Evolutionary conservation across 768 basidiomycete genomes (phyloP).

Genomic region (Psilocybe sp.): DNA sequence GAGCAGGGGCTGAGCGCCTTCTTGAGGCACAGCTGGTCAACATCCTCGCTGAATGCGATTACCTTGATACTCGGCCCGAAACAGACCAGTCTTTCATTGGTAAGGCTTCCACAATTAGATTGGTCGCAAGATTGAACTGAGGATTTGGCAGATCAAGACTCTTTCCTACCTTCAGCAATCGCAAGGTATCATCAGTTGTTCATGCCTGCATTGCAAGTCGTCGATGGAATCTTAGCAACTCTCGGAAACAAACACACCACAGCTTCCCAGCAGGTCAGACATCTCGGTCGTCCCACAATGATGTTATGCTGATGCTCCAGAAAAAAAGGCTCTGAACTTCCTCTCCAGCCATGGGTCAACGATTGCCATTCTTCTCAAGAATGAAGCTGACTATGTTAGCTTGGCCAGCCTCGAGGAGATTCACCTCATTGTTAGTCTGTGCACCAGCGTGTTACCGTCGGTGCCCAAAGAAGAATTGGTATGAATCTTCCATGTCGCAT

Average conservation of each 20-base stretch:
- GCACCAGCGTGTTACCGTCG: constrained; percentile 63
- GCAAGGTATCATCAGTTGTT: constrained; percentile 90
- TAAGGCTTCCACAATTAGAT: constrained; percentile 25
- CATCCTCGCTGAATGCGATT: constrained; percentile 80
- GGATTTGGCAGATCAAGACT: constrained; percentile 61
- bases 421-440: constrained; percentile 72
- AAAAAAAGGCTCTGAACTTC: constrained; percentile 70
- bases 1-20: constrained; percentile 80
- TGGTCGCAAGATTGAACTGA: background rate
- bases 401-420: constrained; percentile 74
- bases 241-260: constrained; percentile 67
- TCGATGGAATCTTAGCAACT: constrained; percentile 75
- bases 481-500: constrained; percentile 23
- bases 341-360: constrained; percentile 81
- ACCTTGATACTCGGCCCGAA: constrained; percentile 81
- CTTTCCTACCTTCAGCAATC: constrained; percentile 85
- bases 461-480: constrained; percentile 81
- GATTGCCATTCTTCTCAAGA: constrained; percentile 77
- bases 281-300: background rate
- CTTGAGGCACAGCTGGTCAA: constrained; percentile 76
- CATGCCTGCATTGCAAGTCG: constrained; percentile 82
- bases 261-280: constrained; percentile 63
- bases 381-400: constrained; percentile 60
- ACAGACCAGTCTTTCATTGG: constrained; percentile 81
- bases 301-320: constrained; percentile 1